Conservation (phyloP, 495 filamentous ascomycete species). For the Chaetomium tenue region DNA sequence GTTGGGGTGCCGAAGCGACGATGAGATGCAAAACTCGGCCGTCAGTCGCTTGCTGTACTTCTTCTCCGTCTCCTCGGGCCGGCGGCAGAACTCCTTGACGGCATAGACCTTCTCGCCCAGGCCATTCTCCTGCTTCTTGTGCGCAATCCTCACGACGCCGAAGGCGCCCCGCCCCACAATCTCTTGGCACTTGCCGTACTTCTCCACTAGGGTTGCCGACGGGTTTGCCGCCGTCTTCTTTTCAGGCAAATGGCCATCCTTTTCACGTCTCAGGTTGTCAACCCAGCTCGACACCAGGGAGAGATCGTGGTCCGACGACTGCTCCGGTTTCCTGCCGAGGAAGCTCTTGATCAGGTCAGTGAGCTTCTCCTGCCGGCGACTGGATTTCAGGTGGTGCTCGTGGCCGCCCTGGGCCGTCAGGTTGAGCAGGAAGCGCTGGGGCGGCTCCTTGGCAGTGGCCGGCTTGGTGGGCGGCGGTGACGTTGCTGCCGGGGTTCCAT, state of each 20-base stretch:
- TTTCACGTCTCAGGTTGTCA: slow-evolving; percentile 86
- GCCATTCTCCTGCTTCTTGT: slow-evolving; percentile 86
- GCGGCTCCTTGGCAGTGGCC: slow-evolving; percentile 31
- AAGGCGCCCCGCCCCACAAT: slow-evolving; percentile 97
- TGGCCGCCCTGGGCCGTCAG: slow-evolving; percentile 60
- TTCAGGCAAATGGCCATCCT: slow-evolving; percentile 65
- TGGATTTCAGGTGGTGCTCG: slow-evolving; percentile 80
- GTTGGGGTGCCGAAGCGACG: slow-evolving; percentile 92
- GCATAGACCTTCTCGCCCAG: slow-evolving; percentile 88
- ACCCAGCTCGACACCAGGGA: slow-evolving; percentile 96
- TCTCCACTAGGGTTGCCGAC: slow-evolving; percentile 83
- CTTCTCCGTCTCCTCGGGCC: slow-evolving; percentile 89
- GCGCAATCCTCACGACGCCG: slow-evolving; percentile 96
- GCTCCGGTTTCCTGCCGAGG: slow-evolving; percentile 73
- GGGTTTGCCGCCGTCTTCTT: slow-evolving; percentile 75
- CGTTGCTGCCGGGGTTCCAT: slow-evolving; percentile 13
- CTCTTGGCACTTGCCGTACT: slow-evolving; percentile 98
- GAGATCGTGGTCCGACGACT: slow-evolving; percentile 73
- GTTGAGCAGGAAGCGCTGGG: slow-evolving; percentile 46
- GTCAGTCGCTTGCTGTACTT: slow-evolving; percentile 98
- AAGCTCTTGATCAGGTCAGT: slow-evolving; percentile 86
- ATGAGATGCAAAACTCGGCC: slow-evolving; percentile 99
- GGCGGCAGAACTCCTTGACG: slow-evolving; percentile 95
- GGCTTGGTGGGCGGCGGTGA: slow-evolving; percentile 27
- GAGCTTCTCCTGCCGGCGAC: slow-evolving; percentile 90